Percentiles rank a stretch among this genome's conserved stretches.
Evolutionary conservation across 495 filamentous ascomycete species (phyloP).

Genomic region (Xanthoparmelia taractica): DNA sequence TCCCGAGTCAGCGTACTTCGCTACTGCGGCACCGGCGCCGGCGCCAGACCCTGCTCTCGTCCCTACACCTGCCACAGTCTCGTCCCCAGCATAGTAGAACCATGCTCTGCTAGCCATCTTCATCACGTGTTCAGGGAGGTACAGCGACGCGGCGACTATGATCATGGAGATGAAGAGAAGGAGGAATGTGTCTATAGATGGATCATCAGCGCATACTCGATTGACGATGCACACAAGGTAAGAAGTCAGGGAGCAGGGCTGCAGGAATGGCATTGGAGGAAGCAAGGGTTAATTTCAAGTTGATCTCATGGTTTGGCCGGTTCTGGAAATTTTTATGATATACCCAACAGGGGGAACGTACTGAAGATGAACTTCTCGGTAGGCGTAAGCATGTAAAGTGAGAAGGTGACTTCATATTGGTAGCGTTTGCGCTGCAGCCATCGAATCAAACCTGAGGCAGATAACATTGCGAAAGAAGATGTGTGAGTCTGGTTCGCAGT

Average conservation of each 20-base stretch:
- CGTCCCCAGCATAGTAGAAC: constrained; percentile 89
- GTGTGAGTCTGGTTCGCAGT: no score
- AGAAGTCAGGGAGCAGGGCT: neutral
- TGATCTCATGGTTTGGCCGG: neutral
- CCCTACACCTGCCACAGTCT: constrained; percentile 29
- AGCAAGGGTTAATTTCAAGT: neutral
- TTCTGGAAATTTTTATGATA: neutral
- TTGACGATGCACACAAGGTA: neutral
- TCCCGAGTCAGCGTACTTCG: neutral
- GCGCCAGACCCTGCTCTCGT: constrained; percentile 9
- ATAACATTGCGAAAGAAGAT: constrained; percentile 33
- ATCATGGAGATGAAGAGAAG: constrained; percentile 82
- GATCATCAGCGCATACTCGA: constrained; percentile 10
- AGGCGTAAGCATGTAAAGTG: constrained; percentile 78
- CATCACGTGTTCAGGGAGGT: constrained; percentile 82
- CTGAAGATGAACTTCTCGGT: constrained; percentile 83
- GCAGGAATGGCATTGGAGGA: neutral
- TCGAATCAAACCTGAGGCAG: constrained; percentile 42
- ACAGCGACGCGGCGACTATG: constrained; percentile 75
- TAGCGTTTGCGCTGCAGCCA: constrained; percentile 74
- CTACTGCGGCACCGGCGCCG: constrained; percentile 7
- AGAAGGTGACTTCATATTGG: constrained; percentile 80
- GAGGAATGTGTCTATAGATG: constrained; percentile 67
- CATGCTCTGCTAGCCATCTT: constrained; percentile 72
- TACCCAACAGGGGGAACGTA: constrained; percentile 35